Base-by-base conservation (phyloP, 1,139 yeast species). In the Lodderomyces jiufengensis region DNA sequence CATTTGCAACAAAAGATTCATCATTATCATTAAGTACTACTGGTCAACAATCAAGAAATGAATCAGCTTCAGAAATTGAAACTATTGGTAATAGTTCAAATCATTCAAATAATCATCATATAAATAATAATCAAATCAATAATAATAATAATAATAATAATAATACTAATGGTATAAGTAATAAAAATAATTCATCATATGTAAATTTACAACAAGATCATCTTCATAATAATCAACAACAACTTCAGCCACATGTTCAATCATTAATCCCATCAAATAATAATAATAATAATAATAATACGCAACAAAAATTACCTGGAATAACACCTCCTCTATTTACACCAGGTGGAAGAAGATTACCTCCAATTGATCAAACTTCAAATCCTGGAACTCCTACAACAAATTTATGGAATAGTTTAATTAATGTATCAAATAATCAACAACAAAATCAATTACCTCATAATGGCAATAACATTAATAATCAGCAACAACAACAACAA, bases 1-100 rank as follows among this genome's bases (percentile, higher is more conserved):
- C 96, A 33, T 92, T 92, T 63, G 97, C 96, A 24, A 50, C 65
- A 24, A 80, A 78, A 38, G 72, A 66, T 2, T 42, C 48, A 3
- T 45, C 36, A 12, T 29, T 33, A 15, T 33, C 37, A 9, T 24
- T 37, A 13, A 29, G 31, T 20, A 36, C 31, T 18, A 18, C 31
- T 20, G 32, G 32, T 13, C 26, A 30, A 22, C 32, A 30, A 11
- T 30, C 32, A 14, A 23, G 32, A 12, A 22, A 23, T 23, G 32
- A 30, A 12, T 30, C 32, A 15, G 30, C n/a, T 11, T 35, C 41
- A 7, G 39, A 32, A 11, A 24, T 32, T 18, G 33, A 27, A 21
- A 32, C 37, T 15, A 24, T 22, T 9, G 34, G 32, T 5, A 30
- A 29, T 28, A 28, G 26, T 24, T 24, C 41, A 21, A 30, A 34